Evolutionary conservation across 495 filamentous ascomycete genomes (phyloP).

Genomic region (Aspergillus indologenus): DNA sequence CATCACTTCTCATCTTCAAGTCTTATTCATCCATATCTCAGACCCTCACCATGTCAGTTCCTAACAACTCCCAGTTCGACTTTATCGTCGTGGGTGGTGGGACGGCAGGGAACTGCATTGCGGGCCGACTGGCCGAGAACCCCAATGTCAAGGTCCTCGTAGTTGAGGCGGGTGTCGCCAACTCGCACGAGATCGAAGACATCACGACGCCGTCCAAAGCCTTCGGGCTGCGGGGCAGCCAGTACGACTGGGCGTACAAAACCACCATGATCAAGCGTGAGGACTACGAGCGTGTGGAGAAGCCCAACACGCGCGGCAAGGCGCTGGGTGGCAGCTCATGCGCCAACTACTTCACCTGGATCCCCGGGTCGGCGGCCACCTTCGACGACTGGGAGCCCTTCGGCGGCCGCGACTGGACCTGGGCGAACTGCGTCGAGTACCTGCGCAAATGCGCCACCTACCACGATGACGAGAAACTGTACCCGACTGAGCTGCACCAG

Average conservation of each 20-base stretch:
- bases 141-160: conserved; percentile 50
- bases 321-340: conserved; percentile 51
- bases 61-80: conserved; percentile 32
- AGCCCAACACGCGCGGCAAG: conserved; percentile 58
- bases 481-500: conserved; percentile 39
- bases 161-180: conserved; percentile 49
- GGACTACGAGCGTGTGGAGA: conserved; percentile 60
- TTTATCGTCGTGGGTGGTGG: conserved; percentile 52
- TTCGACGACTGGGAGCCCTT: conserved; percentile 58
- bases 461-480: conserved; percentile 47
- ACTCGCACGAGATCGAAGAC: conserved; percentile 36
- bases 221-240: conserved; percentile 40
- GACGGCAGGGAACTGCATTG: conserved; percentile 57
- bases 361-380: conserved; percentile 50
- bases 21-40: background rate
- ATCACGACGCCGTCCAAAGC: conserved; percentile 46
- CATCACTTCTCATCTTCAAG: background rate
- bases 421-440: conserved; percentile 49
- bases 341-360: conserved; percentile 58
- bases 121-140: conserved; percentile 56
- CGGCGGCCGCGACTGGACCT: conserved; percentile 56
- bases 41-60: conserved; percentile 21
- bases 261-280: conserved; percentile 59
- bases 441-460: conserved; percentile 57
- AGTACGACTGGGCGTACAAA: conserved; percentile 63